These are phyloP conservation scores for Eutypella sp. DNA, from an alignment of 2,329 filamentous ascomycete genomes.

Conservation along the genomic window DNA sequence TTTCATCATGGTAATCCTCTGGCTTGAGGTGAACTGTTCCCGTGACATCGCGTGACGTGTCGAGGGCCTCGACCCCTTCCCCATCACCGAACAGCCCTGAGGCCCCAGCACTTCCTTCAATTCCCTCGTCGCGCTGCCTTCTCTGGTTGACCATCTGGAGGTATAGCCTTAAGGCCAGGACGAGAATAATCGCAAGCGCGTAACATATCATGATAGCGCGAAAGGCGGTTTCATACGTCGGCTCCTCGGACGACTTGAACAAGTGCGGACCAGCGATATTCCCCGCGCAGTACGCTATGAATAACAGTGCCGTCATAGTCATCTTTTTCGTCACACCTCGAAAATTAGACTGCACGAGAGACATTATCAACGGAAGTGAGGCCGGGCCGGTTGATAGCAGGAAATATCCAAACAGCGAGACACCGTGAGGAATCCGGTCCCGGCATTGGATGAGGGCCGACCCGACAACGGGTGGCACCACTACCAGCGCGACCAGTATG, in stretches of 20 bases:
- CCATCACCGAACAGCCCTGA: conserved; percentile 35
- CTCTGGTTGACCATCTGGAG: conserved; percentile 40
- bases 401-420: conserved; percentile 54
- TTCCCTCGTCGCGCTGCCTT: conserved; percentile 37
- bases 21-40: conserved; percentile 34
- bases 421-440: conserved; percentile 31
- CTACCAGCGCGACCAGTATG: conserved; percentile 43
- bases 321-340: conserved; percentile 56
- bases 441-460: conserved; percentile 49
- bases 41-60: conserved; percentile 18
- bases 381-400: conserved; percentile 49
- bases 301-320: conserved; percentile 52
- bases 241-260: conserved; percentile 45
- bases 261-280: conserved; percentile 54
- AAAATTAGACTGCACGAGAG: conserved; percentile 51
- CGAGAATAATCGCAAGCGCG: conserved; percentile 40
- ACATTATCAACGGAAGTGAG: conserved; percentile 49
- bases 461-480: conserved; percentile 47
- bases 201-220: conserved; percentile 53
- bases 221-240: conserved; percentile 50
- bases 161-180: conserved; percentile 41
- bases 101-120: conserved; percentile 38
- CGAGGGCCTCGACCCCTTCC: conserved; percentile 27
- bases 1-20: conserved; percentile 51
- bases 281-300: conserved; percentile 50